phyloP scores from a whole-genome alignment of 495 filamentous ascomycete genomes.

The Alectoria sarmentosa region DNA sequence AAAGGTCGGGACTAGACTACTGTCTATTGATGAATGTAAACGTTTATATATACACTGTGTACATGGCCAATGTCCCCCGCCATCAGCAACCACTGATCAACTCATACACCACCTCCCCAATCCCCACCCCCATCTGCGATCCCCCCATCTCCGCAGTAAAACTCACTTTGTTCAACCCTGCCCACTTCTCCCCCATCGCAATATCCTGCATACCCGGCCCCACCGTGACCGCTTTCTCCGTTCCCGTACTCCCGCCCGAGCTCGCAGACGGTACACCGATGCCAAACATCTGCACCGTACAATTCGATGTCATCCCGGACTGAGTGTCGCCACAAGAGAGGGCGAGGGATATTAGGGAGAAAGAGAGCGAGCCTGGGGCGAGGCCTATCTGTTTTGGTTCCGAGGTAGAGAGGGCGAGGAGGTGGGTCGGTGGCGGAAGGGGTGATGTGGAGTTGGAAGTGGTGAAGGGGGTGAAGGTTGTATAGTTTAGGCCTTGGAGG shows the following conservation, averaged over 20 bases:
- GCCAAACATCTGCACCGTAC: background rate
- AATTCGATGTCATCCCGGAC: background rate
- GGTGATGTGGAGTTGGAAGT: slow-evolving; percentile 2
- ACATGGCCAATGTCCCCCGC: background rate
- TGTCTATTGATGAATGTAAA: too few species aligned
- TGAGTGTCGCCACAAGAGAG: slow-evolving; percentile 7
- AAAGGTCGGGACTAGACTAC: too few species aligned
- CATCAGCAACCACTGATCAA: background rate
- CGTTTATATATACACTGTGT: background rate
- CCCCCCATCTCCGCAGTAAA: slow-evolving; percentile 6
- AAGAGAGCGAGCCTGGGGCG: slow-evolving; percentile 7
- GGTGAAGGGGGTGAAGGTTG: slow-evolving; percentile 12
- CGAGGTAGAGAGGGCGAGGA: slow-evolving; percentile 11
- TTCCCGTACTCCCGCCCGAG: background rate
- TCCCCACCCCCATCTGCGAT: slow-evolving; percentile 5
- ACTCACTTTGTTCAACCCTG: slow-evolving; percentile 7
- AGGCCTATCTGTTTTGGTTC: slow-evolving; percentile 15
- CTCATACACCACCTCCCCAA: slow-evolving; percentile 12
- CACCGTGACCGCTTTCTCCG: background rate
- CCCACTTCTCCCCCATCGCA: background rate
- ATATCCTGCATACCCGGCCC: background rate
- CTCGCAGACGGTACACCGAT: background rate
- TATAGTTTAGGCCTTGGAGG: slow-evolving; percentile 20
- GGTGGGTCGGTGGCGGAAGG: background rate
- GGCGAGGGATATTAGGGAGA: slow-evolving; percentile 8